Conservation (phyloP, 495 filamentous ascomycete genomes). For the Daldinia bambusicola region DNA sequence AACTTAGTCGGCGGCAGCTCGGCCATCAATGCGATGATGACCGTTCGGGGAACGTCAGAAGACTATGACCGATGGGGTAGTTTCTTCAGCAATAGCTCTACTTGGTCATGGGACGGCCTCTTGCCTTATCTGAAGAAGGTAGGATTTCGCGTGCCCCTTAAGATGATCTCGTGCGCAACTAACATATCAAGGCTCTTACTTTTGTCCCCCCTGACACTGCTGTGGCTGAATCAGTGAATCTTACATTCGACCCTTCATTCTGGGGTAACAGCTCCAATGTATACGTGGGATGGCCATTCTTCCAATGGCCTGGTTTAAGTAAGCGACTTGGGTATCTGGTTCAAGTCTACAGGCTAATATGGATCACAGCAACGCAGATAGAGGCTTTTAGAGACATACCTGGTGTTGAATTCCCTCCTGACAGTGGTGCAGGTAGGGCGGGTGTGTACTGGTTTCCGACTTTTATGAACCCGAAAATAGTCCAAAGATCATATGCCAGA, state of each 20-base stretch:
- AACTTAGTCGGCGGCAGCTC: conserved; percentile 59
- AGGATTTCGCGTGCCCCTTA: background rate
- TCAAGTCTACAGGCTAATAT: background rate
- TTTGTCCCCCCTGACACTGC: conserved; percentile 52
- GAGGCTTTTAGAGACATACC: conserved; percentile 54
- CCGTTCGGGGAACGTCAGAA: conserved; percentile 52
- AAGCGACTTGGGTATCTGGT: background rate
- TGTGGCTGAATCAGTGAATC: conserved; percentile 50
- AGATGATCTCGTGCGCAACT: background rate
- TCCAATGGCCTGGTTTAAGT: conserved; percentile 54
- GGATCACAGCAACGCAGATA: conserved; percentile 43
- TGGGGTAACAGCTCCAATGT: conserved; percentile 57
- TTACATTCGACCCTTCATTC: conserved; percentile 54
- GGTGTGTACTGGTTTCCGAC: conserved; percentile 59
- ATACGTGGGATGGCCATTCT: conserved; percentile 56
- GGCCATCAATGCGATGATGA: conserved; percentile 59
- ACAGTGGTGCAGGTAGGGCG: conserved; percentile 53
- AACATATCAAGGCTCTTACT: conserved; percentile 46
- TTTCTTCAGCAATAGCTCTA: conserved; percentile 51
- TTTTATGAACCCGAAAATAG: conserved; percentile 55
- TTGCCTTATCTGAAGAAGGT: conserved; percentile 60
- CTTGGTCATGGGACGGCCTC: conserved; percentile 59
- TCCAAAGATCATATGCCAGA: conserved; percentile 54
- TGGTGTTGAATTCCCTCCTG: conserved; percentile 53
- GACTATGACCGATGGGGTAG: conserved; percentile 61